phyloP scores from a whole-genome alignment of 176 grass and related monocot species.

The Eremochloa ophiuroides region DNA sequence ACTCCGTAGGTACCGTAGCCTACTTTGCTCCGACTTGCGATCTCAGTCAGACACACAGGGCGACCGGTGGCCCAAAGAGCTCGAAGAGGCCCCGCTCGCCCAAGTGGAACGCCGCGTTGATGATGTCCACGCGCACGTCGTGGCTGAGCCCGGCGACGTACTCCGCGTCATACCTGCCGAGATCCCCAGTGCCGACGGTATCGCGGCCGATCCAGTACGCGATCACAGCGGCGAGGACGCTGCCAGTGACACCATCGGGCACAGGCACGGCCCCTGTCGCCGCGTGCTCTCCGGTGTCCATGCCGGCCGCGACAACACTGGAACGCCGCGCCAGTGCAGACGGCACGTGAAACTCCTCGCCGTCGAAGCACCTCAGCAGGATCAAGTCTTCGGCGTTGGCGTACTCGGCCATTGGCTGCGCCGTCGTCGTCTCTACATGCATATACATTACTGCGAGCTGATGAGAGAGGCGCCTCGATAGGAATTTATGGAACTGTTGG shows the following conservation, averaged over 20 bases:
- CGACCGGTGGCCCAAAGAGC: not conserved
- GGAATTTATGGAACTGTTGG: not conserved
- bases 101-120: constrained; percentile 22
- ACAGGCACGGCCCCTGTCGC: not conserved
- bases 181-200: not conserved
- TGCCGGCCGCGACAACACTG: not conserved
- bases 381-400: not conserved
- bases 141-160: constrained; percentile 18
- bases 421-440: not conserved
- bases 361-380: constrained; percentile 26
- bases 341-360: constrained; percentile 21
- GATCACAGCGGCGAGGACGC: constrained; percentile 10
- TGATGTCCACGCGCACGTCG: constrained; percentile 24
- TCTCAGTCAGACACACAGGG: not conserved
- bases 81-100: constrained; percentile 11
- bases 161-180: constrained; percentile 1
- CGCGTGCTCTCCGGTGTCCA: not conserved
- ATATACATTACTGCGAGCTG: not conserved
- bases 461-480: not conserved
- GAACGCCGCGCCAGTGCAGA: not conserved
- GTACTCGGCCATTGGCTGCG: not conserved
- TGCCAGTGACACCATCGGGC: not conserved
- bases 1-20: not conserved
- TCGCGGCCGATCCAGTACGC: constrained; percentile 10
- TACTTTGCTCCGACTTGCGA: not conserved